Evolutionary conservation across 371 early-diverging fungal species (phyloP), one percentile per base, ranked within the genome.

Genomic region (Mucor velutinosus): DNA sequence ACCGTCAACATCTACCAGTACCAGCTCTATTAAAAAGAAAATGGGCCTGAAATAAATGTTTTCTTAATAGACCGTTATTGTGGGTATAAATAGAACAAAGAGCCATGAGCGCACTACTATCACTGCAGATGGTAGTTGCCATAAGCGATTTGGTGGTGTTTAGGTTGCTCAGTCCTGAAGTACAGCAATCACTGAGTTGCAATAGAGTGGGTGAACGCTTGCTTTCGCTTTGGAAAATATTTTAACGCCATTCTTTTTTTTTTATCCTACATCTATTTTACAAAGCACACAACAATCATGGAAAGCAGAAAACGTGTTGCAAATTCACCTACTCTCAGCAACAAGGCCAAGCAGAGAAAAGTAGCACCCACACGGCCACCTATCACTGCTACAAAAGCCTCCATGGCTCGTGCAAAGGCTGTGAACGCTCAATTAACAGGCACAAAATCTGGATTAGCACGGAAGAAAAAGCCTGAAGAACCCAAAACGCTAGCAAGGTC

Each of bases 331-430:
- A 12, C 62, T 2, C 3, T 32, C 1, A 27, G 29, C 41, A 60
- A 29, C 39, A 32, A 60, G 30, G 56, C 37, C 29, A 53, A 49
- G 1, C 14, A 21, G 25, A 61, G 62, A 41, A 65, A 39, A 55
- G 8, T 19, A 45, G 56, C 35, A 32, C 7, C 32, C 3, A 0
- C n/a, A 27, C 30, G 39, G 12, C 69, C 68, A 7, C 7, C 58
- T 14, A 59, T 73, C 15, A 49, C 32, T 7, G 65, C 33, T 4
- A 73, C 73, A 53, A 73, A 69, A 25, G 73, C 73, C 6, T 69
- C 73, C 12, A 53, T 65, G 37, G 73, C 73, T 29, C 69, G 73
- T 32, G 73, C 65, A 14, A 56, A 66, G 55, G 73, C 73, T 12
- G 65, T 73, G 11, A 60, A 45, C 2, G 61, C 67, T 25, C 62